These are phyloP conservation scores for Chytriomyces confervae DNA, from an alignment of 192 early-diverging fungal genomes.

Conservation along the genomic window DNA sequence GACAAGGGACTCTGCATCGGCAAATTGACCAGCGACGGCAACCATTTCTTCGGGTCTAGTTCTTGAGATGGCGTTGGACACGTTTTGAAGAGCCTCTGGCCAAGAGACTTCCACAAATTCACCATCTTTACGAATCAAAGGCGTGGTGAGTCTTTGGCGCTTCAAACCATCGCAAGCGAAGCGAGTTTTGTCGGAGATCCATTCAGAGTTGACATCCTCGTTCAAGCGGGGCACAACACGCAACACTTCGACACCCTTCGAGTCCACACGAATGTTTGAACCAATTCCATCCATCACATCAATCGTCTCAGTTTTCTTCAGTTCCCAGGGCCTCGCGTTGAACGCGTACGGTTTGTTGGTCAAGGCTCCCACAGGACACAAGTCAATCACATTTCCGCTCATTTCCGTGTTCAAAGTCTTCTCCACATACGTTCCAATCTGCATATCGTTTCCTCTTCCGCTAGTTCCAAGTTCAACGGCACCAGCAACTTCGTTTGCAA, in stretches of 20 bases:
- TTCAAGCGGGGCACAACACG: slow-evolving; percentile 93
- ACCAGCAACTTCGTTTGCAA: slow-evolving; percentile 97
- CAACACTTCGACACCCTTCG: slow-evolving; percentile 95
- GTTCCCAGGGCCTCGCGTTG: slow-evolving; percentile 93
- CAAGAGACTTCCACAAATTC: slow-evolving; percentile 85
- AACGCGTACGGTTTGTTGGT: slow-evolving; percentile 97
- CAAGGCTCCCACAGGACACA: slow-evolving; percentile 97
- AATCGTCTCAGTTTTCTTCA: slow-evolving; percentile 93
- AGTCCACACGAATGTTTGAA: slow-evolving; percentile 94
- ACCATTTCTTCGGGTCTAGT: slow-evolving; percentile 69
- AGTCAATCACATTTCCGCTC: slow-evolving; percentile 96
- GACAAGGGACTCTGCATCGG: slow-evolving; percentile 92
- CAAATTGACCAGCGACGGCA: slow-evolving; percentile 89
- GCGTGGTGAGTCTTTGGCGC: slow-evolving; percentile 91
- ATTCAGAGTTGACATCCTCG: slow-evolving; percentile 99
- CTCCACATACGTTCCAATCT: slow-evolving; percentile 96
- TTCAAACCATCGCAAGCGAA: slow-evolving; percentile 95
- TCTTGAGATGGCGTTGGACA: slow-evolving; percentile 69
- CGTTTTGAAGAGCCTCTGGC: slow-evolving; percentile 79
- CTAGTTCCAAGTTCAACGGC: slow-evolving; percentile 92
- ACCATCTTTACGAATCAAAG: slow-evolving; percentile 83
- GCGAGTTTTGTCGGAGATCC: slow-evolving; percentile 98
- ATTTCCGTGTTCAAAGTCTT: slow-evolving; percentile 89
- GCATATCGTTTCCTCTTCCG: slow-evolving; percentile 97
- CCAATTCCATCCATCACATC: slow-evolving; percentile 96